A percentile compares a stretch with the other conserved stretches of the same genome.
Conservation (phyloP, 2,329 filamentous ascomycete genomes). For the Colletotrichum orchidophilum region DNA sequence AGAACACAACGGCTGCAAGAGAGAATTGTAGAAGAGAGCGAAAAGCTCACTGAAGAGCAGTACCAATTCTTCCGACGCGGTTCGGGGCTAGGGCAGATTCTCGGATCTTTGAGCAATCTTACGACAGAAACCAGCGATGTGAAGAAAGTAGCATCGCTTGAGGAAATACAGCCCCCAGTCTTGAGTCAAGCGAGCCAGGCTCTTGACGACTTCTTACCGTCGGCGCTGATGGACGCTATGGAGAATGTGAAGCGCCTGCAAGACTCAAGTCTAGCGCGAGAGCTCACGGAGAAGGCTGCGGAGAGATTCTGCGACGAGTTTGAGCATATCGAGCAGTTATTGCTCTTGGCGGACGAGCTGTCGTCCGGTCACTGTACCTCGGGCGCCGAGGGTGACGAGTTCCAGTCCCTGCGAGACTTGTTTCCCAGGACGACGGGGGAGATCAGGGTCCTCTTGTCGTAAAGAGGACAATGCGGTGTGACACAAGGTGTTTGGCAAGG, state of each 20-base stretch:
- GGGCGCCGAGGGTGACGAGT: conserved; percentile 39
- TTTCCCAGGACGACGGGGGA: conserved; percentile 70
- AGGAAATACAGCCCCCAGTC: conserved; percentile 62
- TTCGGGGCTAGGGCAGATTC: conserved; percentile 77
- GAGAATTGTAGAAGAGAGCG: conserved; percentile 62
- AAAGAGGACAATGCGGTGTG: conserved; percentile 16
- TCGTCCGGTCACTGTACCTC: conserved; percentile 39
- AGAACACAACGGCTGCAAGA: conserved; percentile 65
- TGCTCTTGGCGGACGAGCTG: conserved; percentile 53
- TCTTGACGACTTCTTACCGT: conserved; percentile 91
- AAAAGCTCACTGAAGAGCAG: conserved; percentile 72
- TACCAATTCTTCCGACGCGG: conserved; percentile 75
- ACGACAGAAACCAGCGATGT: conserved; percentile 50
- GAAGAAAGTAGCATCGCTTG: conserved; percentile 54
- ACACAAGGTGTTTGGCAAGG: background rate
- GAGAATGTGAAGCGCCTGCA: conserved; percentile 81
- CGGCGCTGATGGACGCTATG: conserved; percentile 90
- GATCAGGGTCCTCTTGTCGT: conserved; percentile 67
- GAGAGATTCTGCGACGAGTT: conserved; percentile 88
- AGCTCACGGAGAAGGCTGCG: conserved; percentile 84
- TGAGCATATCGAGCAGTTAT: conserved; percentile 64
- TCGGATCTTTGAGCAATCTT: conserved; percentile 62
- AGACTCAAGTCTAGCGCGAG: conserved; percentile 75
- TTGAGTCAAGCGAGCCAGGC: conserved; percentile 77
- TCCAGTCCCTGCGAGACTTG: conserved; percentile 49